Evolutionary conservation across 2,329 filamentous ascomycete species (phyloP).

Genomic region (Alternaria triticina): DNA sequence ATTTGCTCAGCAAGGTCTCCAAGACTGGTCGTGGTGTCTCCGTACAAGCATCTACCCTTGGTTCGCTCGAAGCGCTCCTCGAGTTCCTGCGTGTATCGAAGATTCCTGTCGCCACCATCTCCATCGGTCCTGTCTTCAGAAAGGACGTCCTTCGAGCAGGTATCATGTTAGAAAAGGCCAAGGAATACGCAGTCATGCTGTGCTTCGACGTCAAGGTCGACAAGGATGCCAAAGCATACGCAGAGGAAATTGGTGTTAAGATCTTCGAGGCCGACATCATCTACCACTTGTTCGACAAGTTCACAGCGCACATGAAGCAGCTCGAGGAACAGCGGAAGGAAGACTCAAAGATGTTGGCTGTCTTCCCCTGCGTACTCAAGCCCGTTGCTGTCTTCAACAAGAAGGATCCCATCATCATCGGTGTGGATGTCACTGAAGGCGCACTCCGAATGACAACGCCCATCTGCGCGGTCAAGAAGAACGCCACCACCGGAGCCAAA

Average conservation of each 20-base stretch:
- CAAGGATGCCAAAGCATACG: conserved; percentile 90
- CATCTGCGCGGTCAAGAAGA: conserved; percentile 83
- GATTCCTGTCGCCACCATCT: conserved; percentile 96
- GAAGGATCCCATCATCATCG: conserved; percentile 91
- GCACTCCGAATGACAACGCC: conserved; percentile 86
- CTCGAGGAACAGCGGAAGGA: conserved; percentile 93
- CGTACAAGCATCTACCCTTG: conserved; percentile 95
- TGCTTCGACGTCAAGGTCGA: conserved; percentile 99
- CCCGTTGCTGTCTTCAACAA: conserved; percentile 98
- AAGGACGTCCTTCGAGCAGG: conserved; percentile 94
- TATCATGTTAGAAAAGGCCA: conserved; percentile 94
- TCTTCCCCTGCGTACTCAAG: conserved; percentile 92
- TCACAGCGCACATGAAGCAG: conserved; percentile 91
- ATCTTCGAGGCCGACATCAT: conserved; percentile 99
- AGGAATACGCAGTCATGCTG: conserved; percentile 97
- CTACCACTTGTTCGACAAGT: conserved; percentile 96
- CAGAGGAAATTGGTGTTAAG: conserved; percentile 93
- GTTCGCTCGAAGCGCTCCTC: conserved; percentile 92
- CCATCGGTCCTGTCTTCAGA: conserved; percentile 97
- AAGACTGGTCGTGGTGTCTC: conserved; percentile 93
- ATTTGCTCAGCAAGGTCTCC: conserved; percentile 87
- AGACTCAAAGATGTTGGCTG: conserved; percentile 90
- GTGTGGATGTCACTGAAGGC: conserved; percentile 94
- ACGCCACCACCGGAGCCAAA: conserved; percentile 78
- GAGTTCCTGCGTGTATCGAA: conserved; percentile 96